A percentile compares a stretch with the other conserved stretches of the same genome.
Conservation (phyloP, 2,329 filamentous ascomycete genomes). For the Meredithiella fracta region DNA sequence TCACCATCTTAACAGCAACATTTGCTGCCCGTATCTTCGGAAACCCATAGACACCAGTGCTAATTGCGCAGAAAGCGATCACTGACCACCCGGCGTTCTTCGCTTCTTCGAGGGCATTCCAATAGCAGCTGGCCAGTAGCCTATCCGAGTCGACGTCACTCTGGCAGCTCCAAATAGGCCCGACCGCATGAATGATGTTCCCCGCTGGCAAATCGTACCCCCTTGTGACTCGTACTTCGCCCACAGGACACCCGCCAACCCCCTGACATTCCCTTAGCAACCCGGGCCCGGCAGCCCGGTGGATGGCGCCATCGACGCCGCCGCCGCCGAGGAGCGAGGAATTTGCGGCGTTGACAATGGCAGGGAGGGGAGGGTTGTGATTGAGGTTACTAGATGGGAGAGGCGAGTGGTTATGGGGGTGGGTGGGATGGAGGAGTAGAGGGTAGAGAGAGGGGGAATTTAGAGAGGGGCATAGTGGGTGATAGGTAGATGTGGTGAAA, state of each 20-base stretch:
- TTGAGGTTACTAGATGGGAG: slow-evolving; percentile 56
- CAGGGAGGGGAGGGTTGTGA: slow-evolving; percentile 59
- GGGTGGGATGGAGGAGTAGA: not conserved
- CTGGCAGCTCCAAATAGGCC: slow-evolving; percentile 40
- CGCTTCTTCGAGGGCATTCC: slow-evolving; percentile 54
- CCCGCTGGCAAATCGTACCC: slow-evolving; percentile 61
- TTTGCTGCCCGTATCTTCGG: slow-evolving; percentile 56
- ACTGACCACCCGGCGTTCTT: slow-evolving; percentile 47
- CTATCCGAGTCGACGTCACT: slow-evolving; percentile 26
- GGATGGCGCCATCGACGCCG: slow-evolving; percentile 83
- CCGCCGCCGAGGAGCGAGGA: slow-evolving; percentile 61
- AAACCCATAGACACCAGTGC: slow-evolving; percentile 82
- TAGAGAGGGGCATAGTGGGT: not conserved
- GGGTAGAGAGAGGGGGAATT: not conserved
- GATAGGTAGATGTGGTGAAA: not conserved
- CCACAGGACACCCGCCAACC: slow-evolving; percentile 49
- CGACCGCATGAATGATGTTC: slow-evolving; percentile 80
- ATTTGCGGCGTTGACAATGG: slow-evolving; percentile 92
- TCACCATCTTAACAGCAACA: slow-evolving; percentile 47
- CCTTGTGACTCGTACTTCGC: slow-evolving; percentile 70
- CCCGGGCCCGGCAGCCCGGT: slow-evolving; percentile 56
- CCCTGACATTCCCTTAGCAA: slow-evolving; percentile 28
- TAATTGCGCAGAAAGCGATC: slow-evolving; percentile 70
- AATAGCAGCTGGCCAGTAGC: slow-evolving; percentile 49
- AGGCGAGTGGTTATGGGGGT: slow-evolving; percentile 44